Evolutionary conservation across 2,329 filamentous ascomycete genomes (phyloP).

Genomic region (Penicillium sp.): DNA sequence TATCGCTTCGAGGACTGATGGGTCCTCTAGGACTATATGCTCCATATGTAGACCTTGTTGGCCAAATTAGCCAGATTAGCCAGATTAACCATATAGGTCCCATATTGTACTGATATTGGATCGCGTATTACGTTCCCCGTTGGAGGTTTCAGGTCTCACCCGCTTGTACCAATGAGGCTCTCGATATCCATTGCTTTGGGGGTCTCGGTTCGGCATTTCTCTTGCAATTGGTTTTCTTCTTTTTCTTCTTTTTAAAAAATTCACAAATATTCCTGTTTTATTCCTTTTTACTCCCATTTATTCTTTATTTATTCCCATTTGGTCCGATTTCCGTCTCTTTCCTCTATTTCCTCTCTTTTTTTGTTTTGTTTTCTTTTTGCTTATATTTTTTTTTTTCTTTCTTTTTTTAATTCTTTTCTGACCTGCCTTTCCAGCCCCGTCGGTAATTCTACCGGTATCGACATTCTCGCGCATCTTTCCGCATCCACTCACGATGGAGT

Average conservation of each 20-base stretch:
- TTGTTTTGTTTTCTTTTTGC: not conserved
- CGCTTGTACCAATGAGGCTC: not conserved
- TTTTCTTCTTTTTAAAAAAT: not conserved
- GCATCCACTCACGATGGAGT: slow-evolving; percentile 15
- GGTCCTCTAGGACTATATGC: not conserved
- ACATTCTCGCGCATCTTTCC: slow-evolving; percentile 6
- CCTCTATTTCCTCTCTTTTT: not conserved
- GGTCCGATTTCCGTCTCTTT: too few species aligned
- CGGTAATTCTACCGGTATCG: not conserved
- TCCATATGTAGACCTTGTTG: too few species aligned
- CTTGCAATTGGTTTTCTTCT: not conserved
- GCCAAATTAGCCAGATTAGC: too few species aligned
- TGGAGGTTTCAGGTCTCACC: not conserved
- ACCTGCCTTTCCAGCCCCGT: not conserved
- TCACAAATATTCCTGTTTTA: not conserved
- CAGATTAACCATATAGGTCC: not conserved
- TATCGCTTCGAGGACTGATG: not conserved
- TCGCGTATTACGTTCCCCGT: not conserved
- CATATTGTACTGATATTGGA: not conserved
- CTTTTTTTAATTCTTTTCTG: not conserved
- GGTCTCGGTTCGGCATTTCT: not conserved
- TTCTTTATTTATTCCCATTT: too few species aligned
- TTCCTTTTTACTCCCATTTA: not conserved
- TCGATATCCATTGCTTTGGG: not conserved
- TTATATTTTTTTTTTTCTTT: not conserved